phyloP scores from a whole-genome alignment of 805 yeast species.

The Yarrowia osloensis region DNA sequence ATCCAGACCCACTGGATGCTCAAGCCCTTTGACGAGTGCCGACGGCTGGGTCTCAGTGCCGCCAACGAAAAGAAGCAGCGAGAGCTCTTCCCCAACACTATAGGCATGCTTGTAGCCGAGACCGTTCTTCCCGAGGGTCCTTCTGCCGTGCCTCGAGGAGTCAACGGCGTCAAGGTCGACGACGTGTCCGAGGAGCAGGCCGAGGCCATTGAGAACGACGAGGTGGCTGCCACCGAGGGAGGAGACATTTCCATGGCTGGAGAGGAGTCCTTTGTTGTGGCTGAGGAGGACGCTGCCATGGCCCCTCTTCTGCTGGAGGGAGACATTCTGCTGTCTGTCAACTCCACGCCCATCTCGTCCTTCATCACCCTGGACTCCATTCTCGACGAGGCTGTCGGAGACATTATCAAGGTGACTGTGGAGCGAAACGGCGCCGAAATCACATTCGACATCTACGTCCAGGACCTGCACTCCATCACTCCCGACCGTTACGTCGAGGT shows the following conservation, averaged over 20 bases:
- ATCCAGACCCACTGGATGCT: slow-evolving; percentile 88
- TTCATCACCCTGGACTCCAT: slow-evolving; percentile 83
- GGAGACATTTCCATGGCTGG: slow-evolving; percentile 21
- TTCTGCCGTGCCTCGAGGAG: slow-evolving; percentile 44
- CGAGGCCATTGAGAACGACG: background rate
- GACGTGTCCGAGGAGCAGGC: background rate
- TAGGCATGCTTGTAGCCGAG: slow-evolving; percentile 82
- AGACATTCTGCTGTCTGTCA: slow-evolving; percentile 74
- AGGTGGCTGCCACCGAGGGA: slow-evolving; percentile 7
- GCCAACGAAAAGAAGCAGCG: slow-evolving; percentile 75
- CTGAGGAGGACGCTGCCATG: slow-evolving; percentile 25
- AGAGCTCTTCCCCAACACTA: slow-evolving; percentile 64
- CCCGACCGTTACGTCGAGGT: slow-evolving; percentile 80
- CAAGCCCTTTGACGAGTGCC: slow-evolving; percentile 87
- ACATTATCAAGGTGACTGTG: slow-evolving; percentile 55
- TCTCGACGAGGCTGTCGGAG: slow-evolving; percentile 69
- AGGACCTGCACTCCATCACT: slow-evolving; percentile 77
- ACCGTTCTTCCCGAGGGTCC: slow-evolving; percentile 84
- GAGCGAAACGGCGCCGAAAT: slow-evolving; percentile 75
- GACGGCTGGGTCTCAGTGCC: slow-evolving; percentile 75
- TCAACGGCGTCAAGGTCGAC: slow-evolving; percentile 50
- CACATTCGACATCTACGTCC: slow-evolving; percentile 56
- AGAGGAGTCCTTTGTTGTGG: slow-evolving; percentile 24
- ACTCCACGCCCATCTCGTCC: slow-evolving; percentile 62
- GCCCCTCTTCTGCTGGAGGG: slow-evolving; percentile 57